These are phyloP conservation scores for Sporothrix curviconia DNA, from an alignment of 2,329 filamentous ascomycete genomes.

Conservation along the genomic window DNA sequence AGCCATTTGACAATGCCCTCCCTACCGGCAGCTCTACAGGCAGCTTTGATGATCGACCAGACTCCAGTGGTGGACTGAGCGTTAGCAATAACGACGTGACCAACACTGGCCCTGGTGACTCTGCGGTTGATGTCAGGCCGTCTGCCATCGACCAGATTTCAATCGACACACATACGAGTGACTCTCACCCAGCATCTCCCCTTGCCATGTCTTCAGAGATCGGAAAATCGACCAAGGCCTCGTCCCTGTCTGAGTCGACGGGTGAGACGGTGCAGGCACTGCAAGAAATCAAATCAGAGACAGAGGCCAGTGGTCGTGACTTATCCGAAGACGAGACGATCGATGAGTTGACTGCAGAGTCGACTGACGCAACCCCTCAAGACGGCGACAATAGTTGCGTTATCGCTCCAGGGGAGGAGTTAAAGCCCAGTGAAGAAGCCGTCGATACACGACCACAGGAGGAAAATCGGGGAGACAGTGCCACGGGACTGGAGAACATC, in stretches of 20 bases:
- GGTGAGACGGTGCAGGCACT: slow-evolving; percentile 46
- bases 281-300: slow-evolving; percentile 3
- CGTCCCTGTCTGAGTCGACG: slow-evolving; percentile 57
- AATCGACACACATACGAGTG: slow-evolving; percentile 40
- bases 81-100: not conserved
- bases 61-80: not conserved
- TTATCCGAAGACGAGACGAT: too few relatives aligned
- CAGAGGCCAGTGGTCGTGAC: not conserved
- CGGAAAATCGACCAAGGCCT: slow-evolving; percentile 56
- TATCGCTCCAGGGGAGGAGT: too few relatives aligned
- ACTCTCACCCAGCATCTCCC: slow-evolving; percentile 54
- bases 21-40: not conserved
- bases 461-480: too few relatives aligned
- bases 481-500: too few relatives aligned
- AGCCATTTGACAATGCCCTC: not conserved
- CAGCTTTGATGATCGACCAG: not conserved
- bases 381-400: too few relatives aligned
- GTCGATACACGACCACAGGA: too few relatives aligned
- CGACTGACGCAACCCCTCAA: too few relatives aligned
- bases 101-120: slow-evolving; percentile 35
- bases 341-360: too few relatives aligned
- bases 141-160: slow-evolving; percentile 41
- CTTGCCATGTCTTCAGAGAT: slow-evolving; percentile 47
- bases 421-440: too few relatives aligned
- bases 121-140: slow-evolving; percentile 48